Evolutionary conservation across 1,139 yeast species (phyloP).

Genomic region (Wickerhamomyces sp.): DNA sequence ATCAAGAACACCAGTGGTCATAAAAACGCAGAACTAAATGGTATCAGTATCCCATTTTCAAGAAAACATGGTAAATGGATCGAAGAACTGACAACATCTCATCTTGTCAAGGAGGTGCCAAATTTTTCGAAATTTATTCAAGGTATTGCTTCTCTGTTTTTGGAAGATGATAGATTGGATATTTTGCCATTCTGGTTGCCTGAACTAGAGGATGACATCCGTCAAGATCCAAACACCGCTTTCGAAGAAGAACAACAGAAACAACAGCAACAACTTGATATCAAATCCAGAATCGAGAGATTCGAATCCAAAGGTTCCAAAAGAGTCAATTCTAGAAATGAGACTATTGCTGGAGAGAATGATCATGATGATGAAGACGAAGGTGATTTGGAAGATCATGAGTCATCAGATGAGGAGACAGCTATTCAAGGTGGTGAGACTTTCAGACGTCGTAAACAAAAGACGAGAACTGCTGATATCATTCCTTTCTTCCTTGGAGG

Average conservation of each 20-base stretch:
- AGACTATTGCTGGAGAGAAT: constrained; percentile 6
- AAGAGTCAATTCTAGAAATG: constrained; percentile 2
- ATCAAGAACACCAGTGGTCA: constrained; percentile 40
- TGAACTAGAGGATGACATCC: constrained; percentile 77
- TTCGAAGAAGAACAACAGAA: constrained; percentile 49
- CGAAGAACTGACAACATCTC: constrained; percentile 77
- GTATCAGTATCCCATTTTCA: constrained; percentile 30
- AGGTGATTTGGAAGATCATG: constrained; percentile 40
- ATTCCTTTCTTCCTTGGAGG: constrained; percentile 26
- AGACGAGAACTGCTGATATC: constrained; percentile 23
- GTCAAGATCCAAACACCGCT: constrained; percentile 71
- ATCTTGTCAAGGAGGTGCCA: constrained; percentile 97
- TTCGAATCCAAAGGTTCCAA: constrained; percentile 14
- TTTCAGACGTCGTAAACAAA: constrained; percentile 5
- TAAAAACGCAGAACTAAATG: constrained; percentile 20
- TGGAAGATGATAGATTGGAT: constrained; percentile 88
- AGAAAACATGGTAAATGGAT: constrained; percentile 69
- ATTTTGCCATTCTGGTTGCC: constrained; percentile 93
- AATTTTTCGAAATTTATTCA: constrained; percentile 95
- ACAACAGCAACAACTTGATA: constrained; percentile 39
- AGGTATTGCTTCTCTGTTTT: constrained; percentile 82
- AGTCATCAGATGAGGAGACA: constrained; percentile 34
- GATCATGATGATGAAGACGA: constrained; percentile 20
- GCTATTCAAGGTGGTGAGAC: no score
- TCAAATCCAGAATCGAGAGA: constrained; percentile 34